A percentile compares a stretch with the other conserved stretches of the same genome.
phyloP scores from a whole-genome alignment of 208 protist genomes.

The Herpetomonas samuelpessoai region DNA sequence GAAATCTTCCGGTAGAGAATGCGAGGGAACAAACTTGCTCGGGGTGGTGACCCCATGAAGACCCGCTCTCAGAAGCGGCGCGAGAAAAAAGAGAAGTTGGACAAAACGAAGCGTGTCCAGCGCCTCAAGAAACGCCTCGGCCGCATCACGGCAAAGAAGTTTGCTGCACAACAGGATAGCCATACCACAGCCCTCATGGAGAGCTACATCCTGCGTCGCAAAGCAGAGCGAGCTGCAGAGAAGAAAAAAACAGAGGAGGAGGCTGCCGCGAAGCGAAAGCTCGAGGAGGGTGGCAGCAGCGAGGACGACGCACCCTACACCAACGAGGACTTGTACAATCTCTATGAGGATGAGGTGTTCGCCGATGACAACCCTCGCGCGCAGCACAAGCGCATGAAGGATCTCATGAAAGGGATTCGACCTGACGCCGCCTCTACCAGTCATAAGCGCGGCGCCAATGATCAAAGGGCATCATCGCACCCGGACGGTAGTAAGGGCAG shows the following conservation, averaged over 20 bases:
- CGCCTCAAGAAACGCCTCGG: conserved; percentile 58
- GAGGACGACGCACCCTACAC: conserved; percentile 4
- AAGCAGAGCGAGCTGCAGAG: conserved; percentile 67
- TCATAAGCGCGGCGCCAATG: neutral
- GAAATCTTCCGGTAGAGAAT: conserved; percentile 20
- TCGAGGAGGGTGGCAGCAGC: neutral
- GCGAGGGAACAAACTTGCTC: conserved; percentile 72
- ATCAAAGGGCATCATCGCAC: too few relatives aligned
- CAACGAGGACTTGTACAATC: conserved; percentile 6
- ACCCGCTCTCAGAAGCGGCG: conserved; percentile 60
- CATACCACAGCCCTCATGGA: conserved; percentile 88
- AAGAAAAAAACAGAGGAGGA: conserved; percentile 28
- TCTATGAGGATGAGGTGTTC: conserved; percentile 13
- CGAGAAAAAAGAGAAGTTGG: conserved; percentile 62
- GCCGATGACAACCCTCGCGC: conserved; percentile 5
- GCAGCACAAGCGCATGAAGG: conserved; percentile 11
- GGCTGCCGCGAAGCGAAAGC: conserved; percentile 10
- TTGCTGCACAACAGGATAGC: conserved; percentile 51
- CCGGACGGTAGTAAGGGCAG: too few relatives aligned
- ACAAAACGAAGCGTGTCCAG: conserved; percentile 55
- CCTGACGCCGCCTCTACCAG: neutral
- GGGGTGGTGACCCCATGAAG: conserved; percentile 81
- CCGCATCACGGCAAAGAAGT: conserved; percentile 50
- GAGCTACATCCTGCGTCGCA: conserved; percentile 75
- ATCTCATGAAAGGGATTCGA: neutral